Percentiles rank a stretch among this genome's conserved stretches.
Evolutionary conservation across 2,329 filamentous ascomycete species (phyloP).

Genomic region (Orbilia quercus): DNA sequence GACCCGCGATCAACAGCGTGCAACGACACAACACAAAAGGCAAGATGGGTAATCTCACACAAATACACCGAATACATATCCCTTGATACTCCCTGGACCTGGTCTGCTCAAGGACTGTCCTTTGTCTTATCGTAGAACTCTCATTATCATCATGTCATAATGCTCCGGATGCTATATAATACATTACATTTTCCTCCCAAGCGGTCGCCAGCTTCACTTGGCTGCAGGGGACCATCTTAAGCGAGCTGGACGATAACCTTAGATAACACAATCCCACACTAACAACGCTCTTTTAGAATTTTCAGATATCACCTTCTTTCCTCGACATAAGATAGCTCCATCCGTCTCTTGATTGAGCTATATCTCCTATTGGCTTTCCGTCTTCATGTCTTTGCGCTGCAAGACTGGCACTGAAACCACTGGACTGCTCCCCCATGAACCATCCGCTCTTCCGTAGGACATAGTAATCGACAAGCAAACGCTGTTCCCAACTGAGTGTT

Average conservation of each 20-base stretch:
- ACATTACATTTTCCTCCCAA: not conserved
- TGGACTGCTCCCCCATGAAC: constrained; percentile 7
- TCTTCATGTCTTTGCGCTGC: not conserved
- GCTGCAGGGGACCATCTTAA: constrained; percentile 51
- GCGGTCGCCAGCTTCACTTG: constrained; percentile 3
- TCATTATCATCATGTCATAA: not conserved
- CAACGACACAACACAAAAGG: constrained; percentile 28
- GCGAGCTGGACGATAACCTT: constrained; percentile 53
- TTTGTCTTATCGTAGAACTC: not conserved
- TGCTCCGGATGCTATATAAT: too few species aligned
- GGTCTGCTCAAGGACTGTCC: too few species aligned
- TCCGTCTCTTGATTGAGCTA: constrained; percentile 1
- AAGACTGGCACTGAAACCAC: constrained; percentile 2
- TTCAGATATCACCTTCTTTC: too few species aligned
- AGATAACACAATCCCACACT: constrained; percentile 49
- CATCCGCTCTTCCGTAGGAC: constrained; percentile 6
- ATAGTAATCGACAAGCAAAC: constrained; percentile 1
- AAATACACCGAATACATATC: constrained; percentile 2
- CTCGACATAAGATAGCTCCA: constrained; percentile 11
- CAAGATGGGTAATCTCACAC: constrained; percentile 20
- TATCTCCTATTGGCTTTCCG: not conserved
- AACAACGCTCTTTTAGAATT: constrained; percentile 20
- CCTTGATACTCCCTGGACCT: not conserved
- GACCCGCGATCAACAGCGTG: not conserved
- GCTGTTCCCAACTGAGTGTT: not conserved